These are phyloP conservation scores for Pholiota microspora DNA, from an alignment of 768 basidiomycete genomes.

Conservation along the genomic window DNA sequence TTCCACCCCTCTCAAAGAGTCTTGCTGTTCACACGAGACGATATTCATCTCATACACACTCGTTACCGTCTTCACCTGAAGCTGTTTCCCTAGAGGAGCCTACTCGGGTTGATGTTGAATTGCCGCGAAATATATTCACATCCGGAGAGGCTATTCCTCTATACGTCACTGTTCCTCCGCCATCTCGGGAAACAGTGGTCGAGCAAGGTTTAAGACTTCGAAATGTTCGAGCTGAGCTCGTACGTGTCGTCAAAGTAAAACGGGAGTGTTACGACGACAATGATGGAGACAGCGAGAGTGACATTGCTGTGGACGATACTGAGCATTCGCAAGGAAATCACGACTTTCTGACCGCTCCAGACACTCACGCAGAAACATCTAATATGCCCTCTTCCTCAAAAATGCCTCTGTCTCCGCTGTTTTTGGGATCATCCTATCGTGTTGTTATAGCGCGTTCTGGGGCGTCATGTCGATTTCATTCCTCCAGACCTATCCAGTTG, in stretches of 20 bases:
- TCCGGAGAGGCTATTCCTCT: conserved; percentile 75
- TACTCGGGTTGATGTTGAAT: conserved; percentile 63
- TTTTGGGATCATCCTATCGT: conserved; percentile 41
- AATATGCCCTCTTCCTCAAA: conserved; percentile 35
- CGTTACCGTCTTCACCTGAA: conserved; percentile 59
- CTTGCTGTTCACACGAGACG: conserved; percentile 71
- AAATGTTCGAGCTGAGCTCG: conserved; percentile 78
- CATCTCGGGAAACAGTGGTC: conserved; percentile 61
- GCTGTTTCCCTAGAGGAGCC: conserved; percentile 58
- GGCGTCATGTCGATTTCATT: conserved; percentile 89
- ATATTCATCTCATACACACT: conserved; percentile 63
- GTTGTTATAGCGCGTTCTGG: conserved; percentile 80
- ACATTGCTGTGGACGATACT: conserved; percentile 23
- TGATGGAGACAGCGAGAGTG: conserved; percentile 30
- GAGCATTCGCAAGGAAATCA: conserved; percentile 30
- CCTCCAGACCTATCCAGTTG: conserved; percentile 66
- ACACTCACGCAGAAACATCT: conserved; percentile 26
- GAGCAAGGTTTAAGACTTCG: conserved; percentile 72
- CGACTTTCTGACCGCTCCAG: conserved; percentile 10
- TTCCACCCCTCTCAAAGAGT: conserved; percentile 46
- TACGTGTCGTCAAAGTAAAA: conserved; percentile 61
- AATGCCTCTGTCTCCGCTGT: conserved; percentile 35
- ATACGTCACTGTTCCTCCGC: conserved; percentile 80
- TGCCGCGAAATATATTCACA: conserved; percentile 70
- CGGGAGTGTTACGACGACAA: conserved; percentile 33